phyloP scores from a whole-genome alignment of 306 rosid genomes.

The Elaeagnus macrophylla region DNA sequence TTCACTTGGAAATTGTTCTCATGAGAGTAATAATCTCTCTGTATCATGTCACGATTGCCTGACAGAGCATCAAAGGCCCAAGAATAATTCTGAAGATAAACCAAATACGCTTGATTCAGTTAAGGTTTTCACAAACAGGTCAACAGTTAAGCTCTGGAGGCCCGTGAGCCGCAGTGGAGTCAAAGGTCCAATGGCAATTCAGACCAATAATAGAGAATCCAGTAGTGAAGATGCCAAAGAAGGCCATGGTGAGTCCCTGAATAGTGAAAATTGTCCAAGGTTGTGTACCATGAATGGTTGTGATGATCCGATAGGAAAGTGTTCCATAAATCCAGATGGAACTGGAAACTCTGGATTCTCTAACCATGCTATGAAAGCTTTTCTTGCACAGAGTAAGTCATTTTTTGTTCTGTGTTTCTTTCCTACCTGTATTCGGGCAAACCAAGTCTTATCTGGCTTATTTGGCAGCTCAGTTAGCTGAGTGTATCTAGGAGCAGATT shows the following conservation, averaged over 20 bases:
- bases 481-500: not conserved
- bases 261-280: slow-evolving; percentile 27
- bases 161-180: slow-evolving; percentile 41
- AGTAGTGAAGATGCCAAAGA: slow-evolving; percentile 28
- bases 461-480: not conserved
- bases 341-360: slow-evolving; percentile 23
- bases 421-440: not conserved
- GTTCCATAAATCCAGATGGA: slow-evolving; percentile 17
- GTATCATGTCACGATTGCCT: slow-evolving; percentile 27
- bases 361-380: slow-evolving; percentile 38
- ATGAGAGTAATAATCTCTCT: slow-evolving; percentile 26
- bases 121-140: slow-evolving; percentile 27
- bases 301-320: slow-evolving; percentile 16
- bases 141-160: slow-evolving; percentile 45
- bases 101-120: slow-evolving; percentile 33
- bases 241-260: slow-evolving; percentile 21
- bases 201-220: slow-evolving; percentile 27
- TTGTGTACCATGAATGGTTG: slow-evolving; percentile 21
- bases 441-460: not conserved
- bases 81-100: slow-evolving; percentile 35
- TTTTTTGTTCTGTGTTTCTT: not conserved
- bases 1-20: slow-evolving; percentile 37
- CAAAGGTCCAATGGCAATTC: slow-evolving; percentile 30
- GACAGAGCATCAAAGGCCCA: slow-evolving; percentile 31
- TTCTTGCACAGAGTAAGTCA: slow-evolving; percentile 60